Percentiles rank a stretch among this genome's conserved stretches.
Conservation (phyloP, 1,284 basidiomycete genomes). For the Golubevia pallescens region DNA sequence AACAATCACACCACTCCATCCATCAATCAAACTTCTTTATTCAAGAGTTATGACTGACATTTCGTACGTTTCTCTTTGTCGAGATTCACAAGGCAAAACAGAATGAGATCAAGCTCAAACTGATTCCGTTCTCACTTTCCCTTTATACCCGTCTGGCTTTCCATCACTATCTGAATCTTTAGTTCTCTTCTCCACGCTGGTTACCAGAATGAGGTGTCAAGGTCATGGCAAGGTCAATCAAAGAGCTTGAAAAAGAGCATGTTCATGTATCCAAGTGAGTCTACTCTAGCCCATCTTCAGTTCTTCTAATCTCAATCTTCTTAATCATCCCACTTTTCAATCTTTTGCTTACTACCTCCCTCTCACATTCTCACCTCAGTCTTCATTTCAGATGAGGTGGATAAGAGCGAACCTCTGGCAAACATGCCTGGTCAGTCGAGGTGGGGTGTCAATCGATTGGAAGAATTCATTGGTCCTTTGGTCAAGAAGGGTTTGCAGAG, state of each 20-base stretch:
- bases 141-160: no score
- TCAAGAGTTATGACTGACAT: no score
- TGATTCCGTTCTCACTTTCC: no score
- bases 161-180: neutral
- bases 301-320: neutral
- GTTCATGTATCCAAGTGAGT: slow-evolving; percentile 59
- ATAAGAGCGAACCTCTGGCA: slow-evolving; percentile 32
- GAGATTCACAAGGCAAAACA: no score
- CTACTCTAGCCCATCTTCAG: neutral
- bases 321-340: neutral
- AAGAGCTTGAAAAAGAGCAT: slow-evolving; percentile 43
- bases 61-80: no score
- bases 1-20: no score
- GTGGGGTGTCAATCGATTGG: slow-evolving; percentile 93
- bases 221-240: slow-evolving; percentile 45
- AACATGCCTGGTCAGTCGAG: slow-evolving; percentile 59
- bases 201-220: slow-evolving; percentile 46
- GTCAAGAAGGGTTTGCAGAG: slow-evolving; percentile 87
- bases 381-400: slow-evolving; percentile 56
- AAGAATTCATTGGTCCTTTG: slow-evolving; percentile 83
- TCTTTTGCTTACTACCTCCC: neutral
- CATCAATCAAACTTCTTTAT: no score
- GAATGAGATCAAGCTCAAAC: no score
- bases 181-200: slow-evolving; percentile 48
- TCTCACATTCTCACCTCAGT: slow-evolving; percentile 12